Evolutionary conservation across 2,329 filamentous ascomycete species (phyloP).

Genomic region (Epichloe festucae): DNA sequence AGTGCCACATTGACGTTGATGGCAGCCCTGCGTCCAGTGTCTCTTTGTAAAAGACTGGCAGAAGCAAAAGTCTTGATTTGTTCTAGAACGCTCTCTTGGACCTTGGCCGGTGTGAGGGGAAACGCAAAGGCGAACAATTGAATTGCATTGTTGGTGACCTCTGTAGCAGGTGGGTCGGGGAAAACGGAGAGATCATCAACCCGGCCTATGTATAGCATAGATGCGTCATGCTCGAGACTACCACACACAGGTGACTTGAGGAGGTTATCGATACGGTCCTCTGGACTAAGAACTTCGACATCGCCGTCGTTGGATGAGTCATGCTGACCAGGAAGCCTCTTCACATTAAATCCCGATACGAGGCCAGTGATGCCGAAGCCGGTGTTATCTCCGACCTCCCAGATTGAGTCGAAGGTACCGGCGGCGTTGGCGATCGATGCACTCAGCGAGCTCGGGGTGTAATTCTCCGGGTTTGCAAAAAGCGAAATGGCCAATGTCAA

Average conservation of each 20-base stretch:
- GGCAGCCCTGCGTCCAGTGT: slow-evolving; percentile 77
- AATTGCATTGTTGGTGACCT: slow-evolving; percentile 89
- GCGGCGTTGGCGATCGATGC: slow-evolving; percentile 84
- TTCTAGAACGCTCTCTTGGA: slow-evolving; percentile 92
- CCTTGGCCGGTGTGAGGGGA: slow-evolving; percentile 75
- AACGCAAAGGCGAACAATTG: slow-evolving; percentile 85
- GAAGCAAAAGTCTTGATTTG: slow-evolving; percentile 86
- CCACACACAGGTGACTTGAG: slow-evolving; percentile 62
- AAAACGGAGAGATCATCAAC: slow-evolving; percentile 28
- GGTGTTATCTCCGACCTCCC: slow-evolving; percentile 89
- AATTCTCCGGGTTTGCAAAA: slow-evolving; percentile 93
- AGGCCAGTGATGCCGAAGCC: slow-evolving; percentile 88
- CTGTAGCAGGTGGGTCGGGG: slow-evolving; percentile 75
- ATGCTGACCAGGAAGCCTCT: slow-evolving; percentile 56
- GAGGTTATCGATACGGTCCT: slow-evolving; percentile 49
- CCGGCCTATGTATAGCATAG: slow-evolving; percentile 55
- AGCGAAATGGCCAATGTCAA: slow-evolving; percentile 79
- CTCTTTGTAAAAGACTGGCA: slow-evolving; percentile 65
- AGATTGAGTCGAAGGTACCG: slow-evolving; percentile 82
- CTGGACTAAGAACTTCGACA: slow-evolving; percentile 44
- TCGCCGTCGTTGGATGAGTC: slow-evolving; percentile 31
- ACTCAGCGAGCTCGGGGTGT: slow-evolving; percentile 71
- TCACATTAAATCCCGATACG: slow-evolving; percentile 62
- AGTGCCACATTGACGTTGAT: slow-evolving; percentile 83
- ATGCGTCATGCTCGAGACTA: slow-evolving; percentile 80